These are phyloP conservation scores for Arthrinium phaeospermum DNA, from an alignment of 2,329 filamentous ascomycete genomes.

Conservation along the genomic window DNA sequence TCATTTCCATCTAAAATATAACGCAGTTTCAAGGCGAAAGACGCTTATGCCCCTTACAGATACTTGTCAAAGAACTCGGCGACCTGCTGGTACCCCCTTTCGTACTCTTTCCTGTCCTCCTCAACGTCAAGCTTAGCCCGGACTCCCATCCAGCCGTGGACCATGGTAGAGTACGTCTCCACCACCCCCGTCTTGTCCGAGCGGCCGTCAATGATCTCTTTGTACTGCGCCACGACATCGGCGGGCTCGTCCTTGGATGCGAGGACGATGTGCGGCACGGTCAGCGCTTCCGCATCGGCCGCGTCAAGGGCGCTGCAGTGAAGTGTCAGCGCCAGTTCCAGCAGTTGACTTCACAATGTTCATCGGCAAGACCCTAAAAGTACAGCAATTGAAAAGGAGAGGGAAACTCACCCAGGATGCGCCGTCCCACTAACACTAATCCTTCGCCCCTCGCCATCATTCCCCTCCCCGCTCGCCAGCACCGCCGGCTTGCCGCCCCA, in stretches of 20 bases:
- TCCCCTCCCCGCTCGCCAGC: constrained; percentile 43
- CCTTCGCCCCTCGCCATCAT: constrained; percentile 39
- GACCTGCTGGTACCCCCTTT: constrained; percentile 53
- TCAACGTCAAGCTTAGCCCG: constrained; percentile 52
- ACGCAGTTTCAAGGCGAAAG: neutral
- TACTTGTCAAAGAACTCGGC: constrained; percentile 51
- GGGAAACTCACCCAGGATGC: constrained; percentile 35
- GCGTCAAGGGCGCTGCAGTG: constrained; percentile 40
- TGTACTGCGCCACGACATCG: constrained; percentile 50
- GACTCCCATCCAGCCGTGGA: constrained; percentile 66
- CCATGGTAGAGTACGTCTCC: constrained; percentile 55
- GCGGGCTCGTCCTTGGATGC: constrained; percentile 55
- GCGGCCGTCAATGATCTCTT: constrained; percentile 45
- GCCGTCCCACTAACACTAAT: constrained; percentile 44
- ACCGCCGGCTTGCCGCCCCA: constrained; percentile 55
- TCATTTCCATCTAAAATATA: neutral
- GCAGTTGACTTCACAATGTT: neutral
- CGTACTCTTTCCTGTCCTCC: constrained; percentile 52
- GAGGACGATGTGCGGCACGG: constrained; percentile 54
- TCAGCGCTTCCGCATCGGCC: constrained; percentile 50
- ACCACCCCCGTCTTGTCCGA: constrained; percentile 48
- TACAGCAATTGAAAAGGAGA: neutral
- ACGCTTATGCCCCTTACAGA: constrained; percentile 31
- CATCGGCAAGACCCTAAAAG: neutral
- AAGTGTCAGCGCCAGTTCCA: neutral